A percentile compares a stretch with the other conserved stretches of the same genome.
These are phyloP conservation scores for Colletotrichum sp. DNA, from an alignment of 2,329 filamentous ascomycete species.

Conservation along the genomic window DNA sequence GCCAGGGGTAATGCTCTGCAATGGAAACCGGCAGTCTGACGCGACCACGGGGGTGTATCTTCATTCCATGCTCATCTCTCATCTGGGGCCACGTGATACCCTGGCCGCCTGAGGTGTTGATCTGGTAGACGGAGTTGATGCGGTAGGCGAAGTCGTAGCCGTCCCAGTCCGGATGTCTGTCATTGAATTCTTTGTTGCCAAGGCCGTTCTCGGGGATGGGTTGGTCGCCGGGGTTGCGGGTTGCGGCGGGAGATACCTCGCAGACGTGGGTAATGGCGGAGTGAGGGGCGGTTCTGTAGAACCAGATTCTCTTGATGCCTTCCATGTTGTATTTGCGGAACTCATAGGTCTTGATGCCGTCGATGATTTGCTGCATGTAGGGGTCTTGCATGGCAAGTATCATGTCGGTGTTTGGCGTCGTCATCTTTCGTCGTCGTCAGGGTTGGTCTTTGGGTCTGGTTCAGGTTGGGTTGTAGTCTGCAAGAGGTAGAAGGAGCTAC, in stretches of 20 bases:
- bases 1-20: background rate
- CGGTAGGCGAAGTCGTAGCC: slow-evolving; percentile 33
- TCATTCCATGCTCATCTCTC: background rate
- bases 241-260: slow-evolving; percentile 21
- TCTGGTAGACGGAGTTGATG: slow-evolving; percentile 27
- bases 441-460: background rate
- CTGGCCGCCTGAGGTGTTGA: background rate
- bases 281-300: slow-evolving; percentile 30
- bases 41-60: background rate
- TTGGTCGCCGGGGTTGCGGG: slow-evolving; percentile 18
- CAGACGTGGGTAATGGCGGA: slow-evolving; percentile 31
- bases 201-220: slow-evolving; percentile 25
- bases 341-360: slow-evolving; percentile 30
- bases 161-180: slow-evolving; percentile 25
- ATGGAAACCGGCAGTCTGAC: background rate
- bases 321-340: slow-evolving; percentile 30
- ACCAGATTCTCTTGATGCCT: slow-evolving; percentile 27
- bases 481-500: background rate
- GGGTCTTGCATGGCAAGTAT: background rate
- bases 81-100: slow-evolving; percentile 22
- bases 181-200: slow-evolving; percentile 31
- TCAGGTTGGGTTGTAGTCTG: background rate
- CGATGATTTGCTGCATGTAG: slow-evolving; percentile 28
- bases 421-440: background rate
- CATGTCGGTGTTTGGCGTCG: background rate